Conservation (phyloP, 2,329 filamentous ascomycete genomes). For the Plenodomus lindquistii region DNA sequence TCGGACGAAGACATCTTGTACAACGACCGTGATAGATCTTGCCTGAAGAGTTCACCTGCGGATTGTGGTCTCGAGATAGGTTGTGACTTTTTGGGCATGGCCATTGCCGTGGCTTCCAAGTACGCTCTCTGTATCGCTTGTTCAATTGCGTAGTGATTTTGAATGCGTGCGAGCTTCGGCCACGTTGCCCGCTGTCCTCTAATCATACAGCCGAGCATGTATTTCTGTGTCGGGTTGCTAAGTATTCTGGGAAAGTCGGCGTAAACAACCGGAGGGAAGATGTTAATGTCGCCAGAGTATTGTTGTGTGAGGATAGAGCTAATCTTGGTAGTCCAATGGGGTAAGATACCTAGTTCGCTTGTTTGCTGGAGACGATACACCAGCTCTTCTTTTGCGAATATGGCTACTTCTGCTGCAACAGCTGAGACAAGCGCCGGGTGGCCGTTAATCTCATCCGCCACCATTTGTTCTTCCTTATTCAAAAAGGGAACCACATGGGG, state of each 20-base stretch:
- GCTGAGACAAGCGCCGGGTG: conserved; percentile 67
- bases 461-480: conserved; percentile 68
- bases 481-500: conserved; percentile 91
- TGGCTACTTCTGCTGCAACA: conserved; percentile 50
- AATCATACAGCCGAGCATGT: conserved; percentile 79
- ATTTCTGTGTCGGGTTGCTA: conserved; percentile 81
- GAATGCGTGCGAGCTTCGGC: conserved; percentile 83
- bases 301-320: conserved; percentile 83
- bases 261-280: conserved; percentile 77
- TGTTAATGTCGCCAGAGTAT: conserved; percentile 94
- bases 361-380: conserved; percentile 80
- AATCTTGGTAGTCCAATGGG: conserved; percentile 76
- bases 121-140: conserved; percentile 79
- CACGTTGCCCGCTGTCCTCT: conserved; percentile 86
- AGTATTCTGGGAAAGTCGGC: conserved; percentile 76
- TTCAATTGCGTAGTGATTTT: conserved; percentile 87
- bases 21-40: conserved; percentile 10
- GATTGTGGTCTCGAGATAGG: not conserved
- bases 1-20: conserved; percentile 29
- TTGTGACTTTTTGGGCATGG: not conserved
- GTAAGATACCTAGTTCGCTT: conserved; percentile 78
- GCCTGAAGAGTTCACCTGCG: not conserved
- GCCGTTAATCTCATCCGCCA: conserved; percentile 46
- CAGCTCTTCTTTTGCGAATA: conserved; percentile 75
- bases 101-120: conserved; percentile 42